Base-by-base conservation (phyloP, 2,329 filamentous ascomycete genomes). In the Endocalyx cinctus region DNA sequence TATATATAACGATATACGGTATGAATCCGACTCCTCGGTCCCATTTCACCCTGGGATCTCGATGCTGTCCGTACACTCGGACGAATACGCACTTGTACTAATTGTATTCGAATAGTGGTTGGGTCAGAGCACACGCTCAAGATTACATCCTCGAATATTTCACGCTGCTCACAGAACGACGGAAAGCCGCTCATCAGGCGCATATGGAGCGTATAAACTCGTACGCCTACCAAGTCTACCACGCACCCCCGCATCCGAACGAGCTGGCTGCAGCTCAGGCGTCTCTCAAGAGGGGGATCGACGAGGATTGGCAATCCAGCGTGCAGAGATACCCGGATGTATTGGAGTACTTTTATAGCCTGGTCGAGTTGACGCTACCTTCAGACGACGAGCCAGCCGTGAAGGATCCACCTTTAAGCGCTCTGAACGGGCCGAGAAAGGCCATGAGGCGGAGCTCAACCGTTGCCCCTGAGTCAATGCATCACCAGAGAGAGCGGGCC, bases 261-360 rank as follows among this genome's bases (percentile, higher is more conserved):
- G 73, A 87, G 51, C 72, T 87, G 33, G 65, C 71, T 25, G 70
- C 74, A 36, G 83, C 82, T 16, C 74, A 87, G 50, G 69, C 69
- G 12, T 69, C 72, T 30, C 68, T 87, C 40, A 86, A 87, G 60
- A 72, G 77, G 31, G 83, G 82, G 40, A 83, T 88, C 49, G 83
- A 88, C 49, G 79, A 84, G 41, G 84, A 88, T 62, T 90, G 84
- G 84, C 75, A 81, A 49, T 70, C 75, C 18, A 82, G 79, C 29
- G 84, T 88, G 25, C 75, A 86, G 48, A 73, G 79, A 34, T 90
- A 89, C 48, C 85, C 84, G 5, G 82, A 88, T 54, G 79, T 89
- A n/a, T 66, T 90, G 34, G 81, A 87, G 58, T 87, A 89, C 59
- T 89, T 84, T 54, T 89, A 82, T 59, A 70, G 76, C 38, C 65